A percentile compares a stretch with the other conserved stretches of the same genome.
These are phyloP conservation scores for Colletotrichum tropicicola DNA, from an alignment of 2,329 filamentous ascomycete genomes.

Conservation along the genomic window DNA sequence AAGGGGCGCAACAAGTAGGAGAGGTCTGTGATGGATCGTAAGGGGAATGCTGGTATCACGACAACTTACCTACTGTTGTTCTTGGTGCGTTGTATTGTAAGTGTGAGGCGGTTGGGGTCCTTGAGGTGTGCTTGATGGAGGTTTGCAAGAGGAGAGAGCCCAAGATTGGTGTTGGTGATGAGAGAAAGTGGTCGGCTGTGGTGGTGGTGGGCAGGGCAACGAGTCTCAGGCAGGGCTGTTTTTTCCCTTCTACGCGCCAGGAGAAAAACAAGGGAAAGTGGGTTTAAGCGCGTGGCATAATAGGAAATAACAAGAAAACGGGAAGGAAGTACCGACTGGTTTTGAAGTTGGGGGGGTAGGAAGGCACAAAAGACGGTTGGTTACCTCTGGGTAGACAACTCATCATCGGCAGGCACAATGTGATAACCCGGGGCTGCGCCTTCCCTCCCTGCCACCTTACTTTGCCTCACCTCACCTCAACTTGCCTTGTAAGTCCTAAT, in stretches of 20 bases:
- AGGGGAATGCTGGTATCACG: background rate
- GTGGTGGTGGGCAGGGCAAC: background rate
- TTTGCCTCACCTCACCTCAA: too few species aligned
- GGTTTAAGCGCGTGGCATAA: background rate
- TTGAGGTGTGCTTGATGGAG: background rate
- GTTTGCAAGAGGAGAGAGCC: too few species aligned
- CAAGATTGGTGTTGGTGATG: too few species aligned
- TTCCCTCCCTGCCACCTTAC: too few species aligned
- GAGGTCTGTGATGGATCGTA: background rate
- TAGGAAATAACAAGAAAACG: background rate
- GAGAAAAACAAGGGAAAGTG: background rate
- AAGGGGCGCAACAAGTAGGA: too few species aligned
- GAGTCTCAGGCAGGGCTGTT: background rate
- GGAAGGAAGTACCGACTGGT: background rate
- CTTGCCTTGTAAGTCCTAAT: too few species aligned
- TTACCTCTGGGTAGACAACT: background rate
- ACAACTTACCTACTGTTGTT: constrained; percentile 17
- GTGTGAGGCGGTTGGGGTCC: background rate
- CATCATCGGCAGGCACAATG: too few species aligned
- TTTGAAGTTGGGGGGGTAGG: background rate
- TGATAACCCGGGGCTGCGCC: too few species aligned
- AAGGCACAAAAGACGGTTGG: background rate
- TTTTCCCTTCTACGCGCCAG: background rate
- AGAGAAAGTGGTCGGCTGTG: background rate
- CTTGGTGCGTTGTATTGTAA: background rate